Conservation (phyloP, 768 basidiomycete genomes). For the Podaxis sp. region DNA sequence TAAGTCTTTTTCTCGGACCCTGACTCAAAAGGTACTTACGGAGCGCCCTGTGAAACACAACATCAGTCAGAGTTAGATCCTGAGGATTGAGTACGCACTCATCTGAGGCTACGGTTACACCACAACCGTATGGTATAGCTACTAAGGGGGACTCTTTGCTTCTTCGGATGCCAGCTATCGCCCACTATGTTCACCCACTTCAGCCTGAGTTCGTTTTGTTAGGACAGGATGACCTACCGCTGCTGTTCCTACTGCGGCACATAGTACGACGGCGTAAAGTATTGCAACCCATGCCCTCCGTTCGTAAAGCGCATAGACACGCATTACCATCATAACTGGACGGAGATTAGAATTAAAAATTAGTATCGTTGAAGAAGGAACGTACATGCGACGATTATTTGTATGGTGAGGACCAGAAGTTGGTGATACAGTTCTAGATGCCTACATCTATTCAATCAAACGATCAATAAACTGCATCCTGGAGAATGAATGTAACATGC, state of each 20-base stretch:
- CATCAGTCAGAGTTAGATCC: too few relatives aligned
- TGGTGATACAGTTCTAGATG: constrained; percentile 27
- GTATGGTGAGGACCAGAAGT: constrained; percentile 33
- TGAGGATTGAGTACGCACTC: neutral
- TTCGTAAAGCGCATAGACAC: constrained; percentile 41
- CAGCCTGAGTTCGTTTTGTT: neutral
- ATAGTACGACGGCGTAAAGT: constrained; percentile 24
- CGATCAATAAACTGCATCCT: neutral
- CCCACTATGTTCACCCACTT: neutral
- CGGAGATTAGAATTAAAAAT: neutral
- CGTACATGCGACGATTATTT: constrained; percentile 38
- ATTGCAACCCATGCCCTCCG: constrained; percentile 27
- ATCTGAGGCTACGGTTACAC: neutral
- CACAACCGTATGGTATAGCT: constrained; percentile 3
- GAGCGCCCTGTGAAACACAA: neutral
- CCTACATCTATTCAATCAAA: constrained; percentile 23
- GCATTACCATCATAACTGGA: constrained; percentile 40
- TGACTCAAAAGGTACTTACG: neutral
- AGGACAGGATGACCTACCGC: constrained; percentile 12
- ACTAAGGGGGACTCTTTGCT: neutral
- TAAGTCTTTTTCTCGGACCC: neutral
- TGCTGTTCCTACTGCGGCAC: constrained; percentile 27
- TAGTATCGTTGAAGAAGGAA: constrained; percentile 6
- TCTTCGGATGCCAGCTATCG: neutral
- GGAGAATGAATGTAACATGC: neutral